Evolutionary conservation across 2,329 filamentous ascomycete genomes (phyloP).

Genomic region (Fusarium albosuccineum): DNA sequence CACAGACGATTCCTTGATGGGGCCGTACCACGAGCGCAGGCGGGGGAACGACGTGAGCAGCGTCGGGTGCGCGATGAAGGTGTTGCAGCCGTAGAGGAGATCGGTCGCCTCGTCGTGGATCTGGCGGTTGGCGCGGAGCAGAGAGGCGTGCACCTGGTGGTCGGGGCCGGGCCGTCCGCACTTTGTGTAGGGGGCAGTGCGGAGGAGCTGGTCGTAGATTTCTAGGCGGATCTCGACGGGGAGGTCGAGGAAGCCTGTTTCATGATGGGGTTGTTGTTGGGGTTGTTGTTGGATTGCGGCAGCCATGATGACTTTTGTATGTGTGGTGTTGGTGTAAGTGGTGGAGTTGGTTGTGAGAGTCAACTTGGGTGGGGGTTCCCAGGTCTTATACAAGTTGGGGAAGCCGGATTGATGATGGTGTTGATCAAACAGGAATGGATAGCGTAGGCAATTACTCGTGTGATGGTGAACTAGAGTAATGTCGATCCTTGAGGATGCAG

Average conservation of each 20-base stretch:
- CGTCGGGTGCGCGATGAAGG: conserved; percentile 57
- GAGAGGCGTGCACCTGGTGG: conserved; percentile 51
- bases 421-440: conserved; percentile 3
- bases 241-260: conserved; percentile 54
- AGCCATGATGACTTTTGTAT: conserved; percentile 37
- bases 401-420: conserved; percentile 22
- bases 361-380: conserved; percentile 9
- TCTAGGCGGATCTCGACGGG: conserved; percentile 62
- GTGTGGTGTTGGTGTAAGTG: conserved; percentile 14
- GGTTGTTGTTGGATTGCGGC: conserved; percentile 32
- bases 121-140: conserved; percentile 57
- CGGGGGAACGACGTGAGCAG: conserved; percentile 58
- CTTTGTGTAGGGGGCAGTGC: conserved; percentile 49
- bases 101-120: conserved; percentile 57
- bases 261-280: conserved; percentile 23
- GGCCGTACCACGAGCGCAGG: conserved; percentile 51
- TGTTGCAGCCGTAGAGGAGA: conserved; percentile 59
- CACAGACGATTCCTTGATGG: conserved; percentile 47
- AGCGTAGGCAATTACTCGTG: conserved; percentile 14
- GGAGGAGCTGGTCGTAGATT: conserved; percentile 60
- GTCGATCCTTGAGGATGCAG: conserved; percentile 29
- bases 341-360: conserved; percentile 10
- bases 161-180: conserved; percentile 34
- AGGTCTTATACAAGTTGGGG: conserved; percentile 28
- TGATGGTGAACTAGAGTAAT: conserved; percentile 24